Conservation (phyloP, 176 grass and related monocot species). For the Triticum dicoccoides region DNA sequence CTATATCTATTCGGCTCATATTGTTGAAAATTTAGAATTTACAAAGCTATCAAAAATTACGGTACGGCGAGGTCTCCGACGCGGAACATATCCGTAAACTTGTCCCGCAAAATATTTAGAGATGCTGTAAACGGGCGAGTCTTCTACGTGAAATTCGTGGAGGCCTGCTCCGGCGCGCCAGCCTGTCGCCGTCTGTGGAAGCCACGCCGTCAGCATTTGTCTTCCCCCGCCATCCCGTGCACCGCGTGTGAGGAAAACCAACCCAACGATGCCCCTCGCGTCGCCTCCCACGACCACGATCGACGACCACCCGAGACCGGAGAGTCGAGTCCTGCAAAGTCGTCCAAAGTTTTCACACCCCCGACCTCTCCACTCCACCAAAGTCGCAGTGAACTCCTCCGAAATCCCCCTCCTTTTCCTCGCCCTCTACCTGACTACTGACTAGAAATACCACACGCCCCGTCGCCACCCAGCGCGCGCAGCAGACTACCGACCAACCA, state of each 20-base stretch:
- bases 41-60: too few species aligned
- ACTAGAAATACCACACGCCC: conserved; percentile 11
- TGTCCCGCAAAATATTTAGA: too few species aligned
- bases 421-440: not conserved
- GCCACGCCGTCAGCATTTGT: not conserved
- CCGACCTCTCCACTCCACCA: not conserved
- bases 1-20: too few species aligned
- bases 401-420: not conserved
- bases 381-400: not conserved
- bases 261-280: too few species aligned
- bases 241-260: not conserved
- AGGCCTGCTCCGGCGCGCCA: not conserved
- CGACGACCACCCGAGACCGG: not conserved
- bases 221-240: not conserved
- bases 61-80: too few species aligned
- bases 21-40: too few species aligned
- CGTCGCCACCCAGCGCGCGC: not conserved
- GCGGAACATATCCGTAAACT: too few species aligned
- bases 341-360: not conserved
- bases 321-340: not conserved
- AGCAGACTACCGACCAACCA: not conserved
- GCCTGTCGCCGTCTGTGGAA: too few species aligned
- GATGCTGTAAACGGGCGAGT: too few species aligned
- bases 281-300: not conserved
- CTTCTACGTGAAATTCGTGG: not conserved